Base-by-base conservation (phyloP, 2,329 filamentous ascomycete species). In the Epichloe gansuensis region DNA sequence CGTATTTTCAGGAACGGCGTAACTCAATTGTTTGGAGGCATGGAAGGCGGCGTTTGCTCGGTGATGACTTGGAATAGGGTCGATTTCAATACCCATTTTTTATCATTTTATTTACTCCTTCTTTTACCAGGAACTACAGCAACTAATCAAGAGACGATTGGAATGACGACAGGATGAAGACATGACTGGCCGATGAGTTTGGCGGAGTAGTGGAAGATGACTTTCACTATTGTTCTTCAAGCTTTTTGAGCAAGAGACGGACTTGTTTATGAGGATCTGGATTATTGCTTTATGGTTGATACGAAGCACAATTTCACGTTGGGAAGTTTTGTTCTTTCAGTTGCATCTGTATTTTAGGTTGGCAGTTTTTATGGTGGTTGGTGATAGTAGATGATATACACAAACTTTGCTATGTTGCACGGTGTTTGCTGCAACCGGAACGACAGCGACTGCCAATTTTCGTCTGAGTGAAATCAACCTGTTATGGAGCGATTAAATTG, bases 161-260 rank as follows among this genome's bases (percentile, higher is more conserved):
- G 56, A 46, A 53, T 44, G 51, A 66, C 51, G 63, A 65, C 51
- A 57, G 61, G 59, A 66, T 58, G 63, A 66, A 56, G 59, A 59
- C 53, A 66, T 57, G 63, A 67, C 53, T 50, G 57, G 47, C 17
- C 6, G 34, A 5, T 47, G 34, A n/a, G 35, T 34, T 53, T 38
- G 23, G 40, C 51, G 42, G 34, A 3, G 40, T 46, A 45, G 43
- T 38, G 23, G 49, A 39, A 35, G 44, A 35, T 27, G 3, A 12
- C 21, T 50, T 50, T 9, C 15, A 12, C 17, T 5, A 7, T 13
- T 51, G 38, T 34, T 51, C 21, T 41, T 51, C 31, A 15, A 34
- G 15, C 21, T n/a, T 43, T 44, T 36, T 48, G 23, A 43, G 35
- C n/a, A 53, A 53, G 43, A 53, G 51, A 46, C 34, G 47, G 47